Evolutionary conservation across 2,329 filamentous ascomycete genomes (phyloP).

Genomic region (Diaporthe capsici): DNA sequence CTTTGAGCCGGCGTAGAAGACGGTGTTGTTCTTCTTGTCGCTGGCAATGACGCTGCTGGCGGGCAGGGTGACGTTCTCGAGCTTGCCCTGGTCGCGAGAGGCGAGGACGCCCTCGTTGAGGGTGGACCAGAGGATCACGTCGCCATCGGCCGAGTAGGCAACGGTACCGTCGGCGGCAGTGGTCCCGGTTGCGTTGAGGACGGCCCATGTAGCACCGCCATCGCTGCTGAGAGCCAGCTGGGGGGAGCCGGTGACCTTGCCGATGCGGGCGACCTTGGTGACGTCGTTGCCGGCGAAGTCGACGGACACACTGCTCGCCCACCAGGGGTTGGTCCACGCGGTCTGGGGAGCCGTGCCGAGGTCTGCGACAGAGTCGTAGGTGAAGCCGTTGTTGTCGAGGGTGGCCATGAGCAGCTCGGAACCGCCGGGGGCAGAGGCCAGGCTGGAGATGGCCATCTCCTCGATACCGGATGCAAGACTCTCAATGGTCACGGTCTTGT

Average conservation of each 20-base stretch:
- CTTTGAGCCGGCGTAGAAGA: conserved; percentile 66
- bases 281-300: conserved; percentile 64
- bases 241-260: conserved; percentile 58
- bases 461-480: conserved; percentile 69
- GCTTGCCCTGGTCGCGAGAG: conserved; percentile 57
- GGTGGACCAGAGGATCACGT: conserved; percentile 64
- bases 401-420: conserved; percentile 66
- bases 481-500: conserved; percentile 62
- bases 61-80: conserved; percentile 61
- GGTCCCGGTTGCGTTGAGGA: conserved; percentile 60
- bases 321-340: conserved; percentile 63
- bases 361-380: conserved; percentile 54
- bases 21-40: conserved; percentile 66
- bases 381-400: conserved; percentile 67
- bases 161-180: conserved; percentile 60
- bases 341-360: conserved; percentile 60
- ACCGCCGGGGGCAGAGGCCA: conserved; percentile 65
- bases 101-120: conserved; percentile 57
- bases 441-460: conserved; percentile 64
- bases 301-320: conserved; percentile 49
- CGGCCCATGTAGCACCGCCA: conserved; percentile 64
- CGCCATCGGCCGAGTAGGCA: conserved; percentile 65
- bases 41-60: conserved; percentile 64
- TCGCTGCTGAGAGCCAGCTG: conserved; percentile 65
- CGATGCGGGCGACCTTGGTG: conserved; percentile 64